These are phyloP conservation scores for Penicilliopsis zonata DNA, from an alignment of 495 filamentous ascomycete genomes.

Conservation along the genomic window DNA sequence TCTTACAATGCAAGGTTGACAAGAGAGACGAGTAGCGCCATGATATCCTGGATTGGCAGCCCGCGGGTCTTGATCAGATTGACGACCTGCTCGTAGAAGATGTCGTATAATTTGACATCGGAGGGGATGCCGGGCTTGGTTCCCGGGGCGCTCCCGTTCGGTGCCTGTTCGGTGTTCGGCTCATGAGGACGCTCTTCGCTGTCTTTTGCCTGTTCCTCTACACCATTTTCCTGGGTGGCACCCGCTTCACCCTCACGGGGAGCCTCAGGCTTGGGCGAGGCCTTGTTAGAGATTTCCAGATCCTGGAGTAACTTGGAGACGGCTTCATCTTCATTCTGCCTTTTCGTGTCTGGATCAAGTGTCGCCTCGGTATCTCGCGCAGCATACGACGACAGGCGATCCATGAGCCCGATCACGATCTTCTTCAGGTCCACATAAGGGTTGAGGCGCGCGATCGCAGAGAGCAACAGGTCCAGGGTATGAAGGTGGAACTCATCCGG, in stretches of 20 bases:
- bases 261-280: conserved; percentile 26
- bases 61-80: conserved; percentile 83
- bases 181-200: background rate
- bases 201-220: conserved; percentile 23
- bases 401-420: conserved; percentile 97
- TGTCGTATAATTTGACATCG: conserved; percentile 85
- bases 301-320: conserved; percentile 63
- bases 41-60: conserved; percentile 87
- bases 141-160: conserved; percentile 11
- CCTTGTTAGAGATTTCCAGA: conserved; percentile 57
- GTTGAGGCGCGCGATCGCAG: conserved; percentile 80
- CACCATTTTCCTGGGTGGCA: conserved; percentile 32
- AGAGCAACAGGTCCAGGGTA: conserved; percentile 86
- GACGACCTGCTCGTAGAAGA: conserved; percentile 94
- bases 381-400: conserved; percentile 85
- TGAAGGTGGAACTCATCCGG: conserved; percentile 97
- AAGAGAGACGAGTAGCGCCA: conserved; percentile 81
- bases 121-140: conserved; percentile 58
- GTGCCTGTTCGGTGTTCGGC: conserved; percentile 8
- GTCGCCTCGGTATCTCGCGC: conserved; percentile 76
- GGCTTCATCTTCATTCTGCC: conserved; percentile 75
- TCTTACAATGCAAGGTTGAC: conserved; percentile 73
- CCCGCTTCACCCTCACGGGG: conserved; percentile 18
- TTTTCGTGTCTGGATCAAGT: conserved; percentile 56
- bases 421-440: conserved; percentile 95